Evolutionary conservation across 768 basidiomycete genomes (phyloP).

Genomic region (Trametes elegans): DNA sequence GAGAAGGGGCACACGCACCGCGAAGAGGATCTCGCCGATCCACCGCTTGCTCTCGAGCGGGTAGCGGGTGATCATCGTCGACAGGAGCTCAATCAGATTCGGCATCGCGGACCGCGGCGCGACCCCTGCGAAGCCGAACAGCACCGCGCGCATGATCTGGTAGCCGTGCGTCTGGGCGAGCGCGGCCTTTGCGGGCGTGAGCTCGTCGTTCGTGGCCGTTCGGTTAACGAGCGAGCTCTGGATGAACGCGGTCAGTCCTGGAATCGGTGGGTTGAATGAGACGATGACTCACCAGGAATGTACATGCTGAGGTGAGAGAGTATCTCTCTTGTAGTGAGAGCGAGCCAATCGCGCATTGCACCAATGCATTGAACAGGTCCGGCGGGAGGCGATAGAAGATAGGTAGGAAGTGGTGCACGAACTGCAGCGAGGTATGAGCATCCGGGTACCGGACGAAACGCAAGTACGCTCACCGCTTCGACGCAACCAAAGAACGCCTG

Average conservation of each 20-base stretch:
- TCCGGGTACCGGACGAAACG: not conserved
- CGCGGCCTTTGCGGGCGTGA: conserved; percentile 52
- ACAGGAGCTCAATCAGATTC: conserved; percentile 82
- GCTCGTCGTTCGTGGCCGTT: conserved; percentile 59
- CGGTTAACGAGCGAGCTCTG: conserved; percentile 68
- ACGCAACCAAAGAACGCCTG: conserved; percentile 86
- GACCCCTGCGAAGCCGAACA: conserved; percentile 79
- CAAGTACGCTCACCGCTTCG: conserved; percentile 54
- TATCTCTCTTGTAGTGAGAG: conserved; percentile 80
- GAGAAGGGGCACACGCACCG: conserved; percentile 39
- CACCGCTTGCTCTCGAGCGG: conserved; percentile 58
- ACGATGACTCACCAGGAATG: conserved; percentile 67
- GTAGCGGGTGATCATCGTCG: conserved; percentile 58
- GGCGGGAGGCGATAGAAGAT: conserved; percentile 62
- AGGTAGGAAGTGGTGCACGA: conserved; percentile 58
- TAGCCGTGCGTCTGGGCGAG: conserved; percentile 57
- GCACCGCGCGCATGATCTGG: conserved; percentile 65
- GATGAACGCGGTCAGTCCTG: not conserved
- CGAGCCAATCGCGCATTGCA: conserved; percentile 66
- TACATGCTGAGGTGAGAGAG: conserved; percentile 77
- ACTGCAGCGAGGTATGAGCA: conserved; percentile 20
- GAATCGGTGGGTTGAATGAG: not conserved
- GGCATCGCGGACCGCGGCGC: conserved; percentile 81
- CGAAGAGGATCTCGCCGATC: conserved; percentile 70
- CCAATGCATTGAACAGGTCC: conserved; percentile 61